These are phyloP conservation scores for Paramecium sonneborni DNA, from an alignment of 73 alveolate genomes.

Conservation along the genomic window DNA sequence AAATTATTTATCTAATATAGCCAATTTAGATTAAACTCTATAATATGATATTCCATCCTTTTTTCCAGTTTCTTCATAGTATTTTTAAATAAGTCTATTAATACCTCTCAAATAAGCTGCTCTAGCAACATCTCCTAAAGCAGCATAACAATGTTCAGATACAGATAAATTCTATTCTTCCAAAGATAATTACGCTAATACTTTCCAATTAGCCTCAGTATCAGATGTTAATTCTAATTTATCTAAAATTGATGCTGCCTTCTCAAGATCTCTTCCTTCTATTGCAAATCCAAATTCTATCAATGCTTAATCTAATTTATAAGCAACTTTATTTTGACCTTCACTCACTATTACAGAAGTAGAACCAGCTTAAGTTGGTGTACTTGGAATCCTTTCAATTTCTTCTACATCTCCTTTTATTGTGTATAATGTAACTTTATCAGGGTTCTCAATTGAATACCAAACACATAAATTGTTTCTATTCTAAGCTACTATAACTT, in stretches of 20 bases:
- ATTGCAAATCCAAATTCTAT: conserved; percentile 98
- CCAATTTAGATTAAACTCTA: conserved; percentile 97
- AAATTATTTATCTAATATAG: conserved; percentile 98
- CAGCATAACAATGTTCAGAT: conserved; percentile 99
- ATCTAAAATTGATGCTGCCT: conserved; percentile 96
- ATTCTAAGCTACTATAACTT: conserved; percentile 99
- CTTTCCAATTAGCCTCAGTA: conserved; percentile 99
- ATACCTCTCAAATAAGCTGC: conserved; percentile 92
- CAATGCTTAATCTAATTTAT: conserved; percentile 95
- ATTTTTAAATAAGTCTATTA: conserved; percentile 75
- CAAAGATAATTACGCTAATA: conserved; percentile 93
- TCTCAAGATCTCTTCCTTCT: conserved; percentile 93
- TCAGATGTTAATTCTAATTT: conserved; percentile 98
- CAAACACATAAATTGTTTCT: conserved; percentile 98
- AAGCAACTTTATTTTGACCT: conserved; percentile 92
- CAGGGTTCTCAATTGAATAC: conserved; percentile 99
- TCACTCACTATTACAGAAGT: conserved; percentile 98
- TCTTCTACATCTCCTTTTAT: conserved; percentile 99
- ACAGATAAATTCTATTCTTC: conserved; percentile 98
- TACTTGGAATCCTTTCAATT: conserved; percentile 96
- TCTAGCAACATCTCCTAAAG: conserved; percentile 98
- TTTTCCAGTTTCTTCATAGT: conserved; percentile 73
- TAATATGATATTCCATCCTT: conserved; percentile 94
- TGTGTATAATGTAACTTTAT: conserved; percentile 95
- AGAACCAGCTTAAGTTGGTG: conserved; percentile 56